Evolutionary conservation across 768 basidiomycete species (phyloP).

Genomic region (Sporobolomyces pararoseus): DNA sequence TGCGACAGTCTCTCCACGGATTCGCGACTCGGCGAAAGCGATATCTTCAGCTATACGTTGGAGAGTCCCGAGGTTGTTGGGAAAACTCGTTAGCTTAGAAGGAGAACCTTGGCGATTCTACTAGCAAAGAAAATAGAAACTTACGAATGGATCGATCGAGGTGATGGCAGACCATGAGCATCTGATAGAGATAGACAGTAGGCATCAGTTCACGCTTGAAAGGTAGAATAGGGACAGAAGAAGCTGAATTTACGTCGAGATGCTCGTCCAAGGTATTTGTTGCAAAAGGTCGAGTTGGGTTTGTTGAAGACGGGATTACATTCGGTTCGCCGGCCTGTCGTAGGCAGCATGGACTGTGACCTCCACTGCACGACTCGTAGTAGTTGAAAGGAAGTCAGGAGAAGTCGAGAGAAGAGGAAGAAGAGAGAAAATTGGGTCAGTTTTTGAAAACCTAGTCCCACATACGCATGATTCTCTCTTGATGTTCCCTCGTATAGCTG

Average conservation of each 20-base stretch:
- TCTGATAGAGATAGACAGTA: constrained; percentile 55
- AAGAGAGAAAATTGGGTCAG: no score
- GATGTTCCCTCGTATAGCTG: no score
- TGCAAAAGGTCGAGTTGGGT: constrained; percentile 88
- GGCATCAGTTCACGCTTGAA: neutral
- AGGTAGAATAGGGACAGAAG: neutral
- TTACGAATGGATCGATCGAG: constrained; percentile 60
- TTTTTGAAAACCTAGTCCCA: no score
- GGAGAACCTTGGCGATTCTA: neutral
- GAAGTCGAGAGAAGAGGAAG: neutral
- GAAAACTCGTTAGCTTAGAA: neutral
- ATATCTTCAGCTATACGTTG: constrained; percentile 79
- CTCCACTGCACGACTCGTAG: constrained; percentile 65
- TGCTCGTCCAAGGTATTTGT: constrained; percentile 93
- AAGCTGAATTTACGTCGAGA: constrained; percentile 66
- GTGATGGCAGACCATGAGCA: constrained; percentile 99
- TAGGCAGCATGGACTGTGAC: no score
- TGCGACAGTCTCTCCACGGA: constrained; percentile 91
- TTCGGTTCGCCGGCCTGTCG: constrained; percentile 53
- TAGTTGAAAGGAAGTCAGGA: neutral
- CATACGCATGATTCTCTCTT: no score
- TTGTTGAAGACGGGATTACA: constrained; percentile 92
- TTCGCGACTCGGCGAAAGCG: constrained; percentile 92
- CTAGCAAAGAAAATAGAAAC: neutral
- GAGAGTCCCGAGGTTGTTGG: neutral